A percentile compares a stretch with the other conserved stretches of the same genome.
Evolutionary conservation across 352 stramenopile species (phyloP).

Genomic region (Globisporangium rhizosaccharum): DNA sequence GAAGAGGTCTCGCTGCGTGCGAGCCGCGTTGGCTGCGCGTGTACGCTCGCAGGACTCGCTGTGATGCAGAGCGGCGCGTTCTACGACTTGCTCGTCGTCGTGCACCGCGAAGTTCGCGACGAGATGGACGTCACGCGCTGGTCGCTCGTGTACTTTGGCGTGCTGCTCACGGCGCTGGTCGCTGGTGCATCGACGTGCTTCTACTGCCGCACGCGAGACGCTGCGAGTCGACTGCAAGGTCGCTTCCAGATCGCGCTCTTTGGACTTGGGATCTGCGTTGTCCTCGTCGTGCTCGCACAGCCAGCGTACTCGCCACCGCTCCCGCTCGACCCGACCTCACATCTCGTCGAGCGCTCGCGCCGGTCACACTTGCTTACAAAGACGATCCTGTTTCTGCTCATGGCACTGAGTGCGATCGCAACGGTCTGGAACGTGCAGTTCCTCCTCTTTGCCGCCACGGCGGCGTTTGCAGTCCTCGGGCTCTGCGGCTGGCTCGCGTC

Average conservation of each 20-base stretch:
- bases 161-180: conserved; percentile 9
- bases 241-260: conserved; percentile 36
- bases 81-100: conserved; percentile 19
- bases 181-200: conserved; percentile 12
- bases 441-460: conserved; percentile 28
- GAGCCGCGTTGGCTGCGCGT: conserved; percentile 25
- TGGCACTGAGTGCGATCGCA: conserved; percentile 38
- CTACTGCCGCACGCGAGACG: conserved; percentile 17
- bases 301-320: conserved; percentile 15
- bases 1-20: conserved; percentile 38
- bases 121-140: conserved; percentile 20
- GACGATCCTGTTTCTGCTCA: conserved; percentile 46
- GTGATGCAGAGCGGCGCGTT: conserved; percentile 35
- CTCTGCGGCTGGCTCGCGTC: conserved; percentile 29
- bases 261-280: conserved; percentile 15
- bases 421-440: conserved; percentile 62
- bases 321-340: conserved; percentile 12
- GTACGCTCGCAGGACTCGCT: conserved; percentile 28
- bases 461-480: conserved; percentile 17
- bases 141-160: conserved; percentile 21
- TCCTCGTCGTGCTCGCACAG: conserved; percentile 37
- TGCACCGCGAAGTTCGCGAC: conserved; percentile 5
- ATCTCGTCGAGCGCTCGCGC: conserved; percentile 15
- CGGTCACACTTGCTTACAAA: conserved; percentile 38
- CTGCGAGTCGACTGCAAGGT: conserved; percentile 13